phyloP scores from a whole-genome alignment of 768 basidiomycete genomes.

The Leucosporidium creatinivorum region DNA sequence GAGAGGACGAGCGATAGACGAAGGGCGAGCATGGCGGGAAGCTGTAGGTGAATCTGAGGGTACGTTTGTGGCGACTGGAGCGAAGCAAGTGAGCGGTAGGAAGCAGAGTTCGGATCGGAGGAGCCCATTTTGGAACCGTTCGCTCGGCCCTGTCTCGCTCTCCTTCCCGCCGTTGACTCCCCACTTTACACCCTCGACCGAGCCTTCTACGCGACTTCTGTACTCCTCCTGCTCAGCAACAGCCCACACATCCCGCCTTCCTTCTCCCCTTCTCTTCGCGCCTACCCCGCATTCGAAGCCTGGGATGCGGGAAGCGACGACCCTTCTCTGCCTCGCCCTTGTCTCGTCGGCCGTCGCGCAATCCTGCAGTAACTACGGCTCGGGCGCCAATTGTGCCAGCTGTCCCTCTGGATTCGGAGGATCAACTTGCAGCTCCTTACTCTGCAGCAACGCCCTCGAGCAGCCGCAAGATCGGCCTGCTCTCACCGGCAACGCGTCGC shows the following conservation, averaged over 20 bases:
- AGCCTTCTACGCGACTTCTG: no score
- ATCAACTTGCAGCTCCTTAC: conserved; percentile 57
- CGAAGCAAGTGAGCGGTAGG: no score
- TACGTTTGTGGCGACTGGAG: no score
- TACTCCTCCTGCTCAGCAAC: no score
- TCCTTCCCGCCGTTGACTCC: not conserved
- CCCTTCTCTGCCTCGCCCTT: no score
- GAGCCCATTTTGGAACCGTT: not conserved
- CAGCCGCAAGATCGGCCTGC: conserved; percentile 50
- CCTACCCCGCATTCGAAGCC: no score
- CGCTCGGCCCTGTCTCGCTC: not conserved
- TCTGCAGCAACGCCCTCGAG: conserved; percentile 70
- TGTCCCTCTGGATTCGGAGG: conserved; percentile 82
- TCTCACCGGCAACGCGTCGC: conserved; percentile 23
- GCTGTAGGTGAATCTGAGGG: no score
- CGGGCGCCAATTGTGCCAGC: conserved; percentile 53
- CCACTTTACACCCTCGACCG: not conserved
- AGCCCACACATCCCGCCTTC: no score
- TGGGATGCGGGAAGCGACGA: no score
- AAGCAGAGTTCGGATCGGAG: no score
- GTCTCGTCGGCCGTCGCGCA: no score
- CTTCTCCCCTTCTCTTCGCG: no score
- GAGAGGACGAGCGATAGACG: not conserved
- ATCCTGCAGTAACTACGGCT: conserved; percentile 64
- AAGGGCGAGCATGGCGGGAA: not conserved